Evolutionary conservation across 2,329 filamentous ascomycete genomes (phyloP).

Genomic region (Neocatenulostroma microsporum): DNA sequence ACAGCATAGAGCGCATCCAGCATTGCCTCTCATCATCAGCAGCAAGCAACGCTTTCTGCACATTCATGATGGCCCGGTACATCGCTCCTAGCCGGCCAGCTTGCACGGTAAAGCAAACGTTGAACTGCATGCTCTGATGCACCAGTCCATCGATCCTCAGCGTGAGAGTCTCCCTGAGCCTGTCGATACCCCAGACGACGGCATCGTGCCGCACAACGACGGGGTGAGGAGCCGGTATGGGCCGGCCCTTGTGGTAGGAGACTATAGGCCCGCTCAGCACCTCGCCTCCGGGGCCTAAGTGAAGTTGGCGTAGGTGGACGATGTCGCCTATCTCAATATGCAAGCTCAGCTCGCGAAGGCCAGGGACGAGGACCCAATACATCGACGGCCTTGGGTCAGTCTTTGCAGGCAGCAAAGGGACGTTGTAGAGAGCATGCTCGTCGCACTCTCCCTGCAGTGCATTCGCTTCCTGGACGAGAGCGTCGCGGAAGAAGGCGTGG

Average conservation of each 20-base stretch:
- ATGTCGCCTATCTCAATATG: conserved; percentile 19
- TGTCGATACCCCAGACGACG: conserved; percentile 20
- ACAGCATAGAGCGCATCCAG: conserved; percentile 38
- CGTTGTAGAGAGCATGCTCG: conserved; percentile 16
- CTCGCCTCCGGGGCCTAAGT: conserved; percentile 11
- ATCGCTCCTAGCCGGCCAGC: conserved; percentile 10
- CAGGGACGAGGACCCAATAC: conserved; percentile 15
- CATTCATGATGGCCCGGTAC: conserved; percentile 7
- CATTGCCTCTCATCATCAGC: not conserved
- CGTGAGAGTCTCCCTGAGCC: conserved; percentile 14
- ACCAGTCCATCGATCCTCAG: conserved; percentile 14
- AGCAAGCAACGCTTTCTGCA: conserved; percentile 5
- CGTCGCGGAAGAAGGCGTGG: conserved; percentile 8
- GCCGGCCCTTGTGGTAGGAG: not conserved
- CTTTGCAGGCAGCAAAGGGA: conserved; percentile 1
- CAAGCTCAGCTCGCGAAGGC: conserved; percentile 17
- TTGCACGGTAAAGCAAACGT: conserved; percentile 18
- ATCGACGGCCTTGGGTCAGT: conserved; percentile 10
- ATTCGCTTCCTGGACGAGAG: conserved; percentile 11
- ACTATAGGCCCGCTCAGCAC: not conserved
- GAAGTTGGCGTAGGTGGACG: conserved; percentile 17
- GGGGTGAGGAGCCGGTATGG: not conserved
- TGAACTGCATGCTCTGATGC: conserved; percentile 14
- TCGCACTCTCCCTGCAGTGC: conserved; percentile 15
- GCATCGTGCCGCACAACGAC: conserved; percentile 13